phyloP scores from a whole-genome alignment of 2,329 filamentous ascomycete genomes.

The Fusarium udum region DNA sequence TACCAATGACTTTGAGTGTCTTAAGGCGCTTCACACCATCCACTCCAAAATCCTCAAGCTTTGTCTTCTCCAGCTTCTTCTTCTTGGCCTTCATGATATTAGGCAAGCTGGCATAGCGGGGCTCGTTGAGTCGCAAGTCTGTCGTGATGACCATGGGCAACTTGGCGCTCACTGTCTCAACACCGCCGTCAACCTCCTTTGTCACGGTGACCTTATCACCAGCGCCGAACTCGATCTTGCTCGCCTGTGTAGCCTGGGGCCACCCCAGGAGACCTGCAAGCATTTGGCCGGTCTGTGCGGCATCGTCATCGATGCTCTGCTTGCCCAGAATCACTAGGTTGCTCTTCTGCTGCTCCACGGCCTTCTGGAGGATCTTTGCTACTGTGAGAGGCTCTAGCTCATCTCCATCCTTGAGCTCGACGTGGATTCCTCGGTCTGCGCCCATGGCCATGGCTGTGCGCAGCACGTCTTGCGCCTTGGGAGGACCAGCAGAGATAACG shows the following conservation, averaged over 20 bases:
- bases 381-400: conserved; percentile 90
- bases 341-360: conserved; percentile 83
- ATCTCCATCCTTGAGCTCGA: conserved; percentile 79
- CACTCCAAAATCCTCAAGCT: conserved; percentile 81
- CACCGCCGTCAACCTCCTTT: conserved; percentile 93
- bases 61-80: conserved; percentile 97
- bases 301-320: conserved; percentile 98
- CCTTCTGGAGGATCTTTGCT: conserved; percentile 85
- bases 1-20: conserved; percentile 87
- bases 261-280: conserved; percentile 90
- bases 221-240: conserved; percentile 79
- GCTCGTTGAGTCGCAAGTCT: conserved; percentile 93
- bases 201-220: conserved; percentile 79
- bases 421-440: conserved; percentile 89
- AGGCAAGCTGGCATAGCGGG: conserved; percentile 91
- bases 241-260: conserved; percentile 94
- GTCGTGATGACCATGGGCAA: conserved; percentile 95
- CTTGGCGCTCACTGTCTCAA: conserved; percentile 86
- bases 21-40: conserved; percentile 81
- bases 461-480: conserved; percentile 87
- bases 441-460: conserved; percentile 99
- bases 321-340: conserved; percentile 96
- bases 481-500: conserved; percentile 85
- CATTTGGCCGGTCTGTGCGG: conserved; percentile 97
- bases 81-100: conserved; percentile 99